Percentiles rank a stretch among this genome's conserved stretches.
phyloP scores from a whole-genome alignment of 495 filamentous ascomycete species.

The Annulohypoxylon maeteangense region DNA sequence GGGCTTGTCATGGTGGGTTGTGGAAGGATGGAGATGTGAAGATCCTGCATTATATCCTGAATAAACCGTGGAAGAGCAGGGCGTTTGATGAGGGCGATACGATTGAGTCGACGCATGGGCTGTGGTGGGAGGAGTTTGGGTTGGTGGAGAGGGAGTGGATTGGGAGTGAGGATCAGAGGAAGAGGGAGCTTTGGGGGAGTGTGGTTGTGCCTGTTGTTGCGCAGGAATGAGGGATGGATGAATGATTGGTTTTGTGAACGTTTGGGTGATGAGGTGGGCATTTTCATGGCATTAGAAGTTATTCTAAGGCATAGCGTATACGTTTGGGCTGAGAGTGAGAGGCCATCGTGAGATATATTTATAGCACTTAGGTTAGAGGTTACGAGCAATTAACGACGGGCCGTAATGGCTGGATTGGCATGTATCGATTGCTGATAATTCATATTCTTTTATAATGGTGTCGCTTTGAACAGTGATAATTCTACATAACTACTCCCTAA shows the following conservation, averaged over 20 bases:
- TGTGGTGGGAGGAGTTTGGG: constrained; percentile 53
- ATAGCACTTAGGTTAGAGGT: constrained; percentile 12
- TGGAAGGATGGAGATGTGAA: constrained; percentile 52
- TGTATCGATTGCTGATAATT: background rate
- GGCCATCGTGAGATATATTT: constrained; percentile 3
- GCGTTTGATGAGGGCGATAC: constrained; percentile 45
- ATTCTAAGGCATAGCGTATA: constrained; percentile 19
- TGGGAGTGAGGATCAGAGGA: constrained; percentile 39
- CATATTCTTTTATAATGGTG: background rate
- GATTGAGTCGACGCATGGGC: constrained; percentile 51
- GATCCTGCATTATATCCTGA: constrained; percentile 53
- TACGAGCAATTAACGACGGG: constrained; percentile 10
- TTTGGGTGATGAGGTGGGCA: constrained; percentile 3
- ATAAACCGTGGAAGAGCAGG: constrained; percentile 54
- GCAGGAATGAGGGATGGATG: constrained; percentile 44
- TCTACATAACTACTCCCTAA: constrained; percentile 52
- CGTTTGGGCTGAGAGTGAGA: background rate
- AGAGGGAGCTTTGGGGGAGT: constrained; percentile 48
- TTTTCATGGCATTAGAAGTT: constrained; percentile 20
- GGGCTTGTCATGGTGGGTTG: constrained; percentile 46
- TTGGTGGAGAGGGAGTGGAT: constrained; percentile 53
- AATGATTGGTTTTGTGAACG: background rate
- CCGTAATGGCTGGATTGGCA: background rate
- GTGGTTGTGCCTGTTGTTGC: constrained; percentile 54
- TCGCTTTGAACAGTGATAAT: background rate